These are phyloP conservation scores for Lactarius sp. DNA, from an alignment of 768 basidiomycete species.

Conservation along the genomic window DNA sequence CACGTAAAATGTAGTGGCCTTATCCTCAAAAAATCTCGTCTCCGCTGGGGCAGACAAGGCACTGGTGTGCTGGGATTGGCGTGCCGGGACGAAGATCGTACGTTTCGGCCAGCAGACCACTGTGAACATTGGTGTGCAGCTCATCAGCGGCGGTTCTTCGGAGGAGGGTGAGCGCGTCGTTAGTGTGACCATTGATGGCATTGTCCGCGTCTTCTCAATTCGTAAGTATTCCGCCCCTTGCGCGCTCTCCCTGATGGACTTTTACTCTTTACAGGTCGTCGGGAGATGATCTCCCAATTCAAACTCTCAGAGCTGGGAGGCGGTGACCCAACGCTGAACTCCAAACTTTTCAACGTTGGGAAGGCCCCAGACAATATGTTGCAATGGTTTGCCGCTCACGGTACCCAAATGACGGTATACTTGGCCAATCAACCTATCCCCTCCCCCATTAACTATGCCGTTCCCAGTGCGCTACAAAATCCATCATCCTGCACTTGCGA, in stretches of 20 bases:
- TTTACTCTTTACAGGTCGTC: slow-evolving; percentile 38
- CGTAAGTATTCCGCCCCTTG: slow-evolving; percentile 43
- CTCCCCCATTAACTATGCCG: not conserved
- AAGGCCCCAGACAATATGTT: slow-evolving; percentile 82
- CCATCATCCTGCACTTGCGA: slow-evolving; percentile 76
- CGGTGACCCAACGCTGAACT: slow-evolving; percentile 57
- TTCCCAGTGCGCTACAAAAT: slow-evolving; percentile 79
- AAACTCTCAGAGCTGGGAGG: slow-evolving; percentile 74
- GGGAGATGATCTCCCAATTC: slow-evolving; percentile 93
- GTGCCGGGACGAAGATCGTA: slow-evolving; percentile 82
- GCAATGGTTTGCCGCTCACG: slow-evolving; percentile 92
- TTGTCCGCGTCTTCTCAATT: slow-evolving; percentile 88
- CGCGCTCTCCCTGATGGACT: not conserved
- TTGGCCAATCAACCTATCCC: not conserved
- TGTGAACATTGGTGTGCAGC: slow-evolving; percentile 84
- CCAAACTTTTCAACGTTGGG: slow-evolving; percentile 73
- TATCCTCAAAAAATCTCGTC: slow-evolving; percentile 80
- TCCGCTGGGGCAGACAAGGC: slow-evolving; percentile 76
- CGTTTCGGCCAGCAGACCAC: slow-evolving; percentile 92
- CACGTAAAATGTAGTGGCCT: slow-evolving; percentile 46
- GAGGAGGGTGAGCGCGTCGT: slow-evolving; percentile 77
- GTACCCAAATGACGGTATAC: slow-evolving; percentile 82
- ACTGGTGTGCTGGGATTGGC: slow-evolving; percentile 87
- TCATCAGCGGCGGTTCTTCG: slow-evolving; percentile 48
- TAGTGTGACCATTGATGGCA: slow-evolving; percentile 89